These are phyloP conservation scores for Wickerhamomyces ciferrii DNA, from an alignment of 805 yeast species.

Conservation along the genomic window DNA sequence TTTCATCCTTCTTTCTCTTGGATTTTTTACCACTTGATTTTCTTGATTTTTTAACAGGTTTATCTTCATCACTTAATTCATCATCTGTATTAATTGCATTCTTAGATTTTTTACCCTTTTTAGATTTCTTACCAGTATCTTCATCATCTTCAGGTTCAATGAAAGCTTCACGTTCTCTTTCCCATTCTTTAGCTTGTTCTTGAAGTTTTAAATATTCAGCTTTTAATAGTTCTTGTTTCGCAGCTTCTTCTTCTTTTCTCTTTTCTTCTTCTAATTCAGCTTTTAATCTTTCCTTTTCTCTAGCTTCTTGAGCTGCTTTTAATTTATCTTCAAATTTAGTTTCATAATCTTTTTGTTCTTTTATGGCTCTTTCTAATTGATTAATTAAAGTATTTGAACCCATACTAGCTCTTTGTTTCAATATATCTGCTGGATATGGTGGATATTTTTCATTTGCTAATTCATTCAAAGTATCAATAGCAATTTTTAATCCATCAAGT, in stretches of 20 bases:
- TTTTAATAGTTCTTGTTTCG: slow-evolving; percentile 30
- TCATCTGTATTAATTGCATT: slow-evolving; percentile 44
- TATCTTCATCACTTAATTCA: slow-evolving; percentile 29
- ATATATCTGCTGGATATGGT: slow-evolving; percentile 75
- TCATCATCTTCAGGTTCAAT: slow-evolving; percentile 32
- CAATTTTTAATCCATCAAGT: slow-evolving; percentile 52
- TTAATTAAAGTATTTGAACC: slow-evolving; percentile 72
- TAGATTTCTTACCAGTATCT: slow-evolving; percentile 23
- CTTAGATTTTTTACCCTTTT: slow-evolving; percentile 27
- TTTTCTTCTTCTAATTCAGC: slow-evolving; percentile 45
- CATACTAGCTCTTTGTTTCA: slow-evolving; percentile 81
- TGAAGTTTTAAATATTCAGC: slow-evolving; percentile 45
- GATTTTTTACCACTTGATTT: slow-evolving; percentile 16
- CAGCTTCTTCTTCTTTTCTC: slow-evolving; percentile 43
- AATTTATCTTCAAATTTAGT: slow-evolving; percentile 51
- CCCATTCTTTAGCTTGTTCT: slow-evolving; percentile 54
- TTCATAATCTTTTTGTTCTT: slow-evolving; percentile 70
- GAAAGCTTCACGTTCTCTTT: slow-evolving; percentile 40
- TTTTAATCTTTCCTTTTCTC: slow-evolving; percentile 38
- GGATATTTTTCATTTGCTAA: slow-evolving; percentile 57
- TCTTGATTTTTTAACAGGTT: slow-evolving; percentile 13
- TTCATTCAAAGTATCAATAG: slow-evolving; percentile 52
- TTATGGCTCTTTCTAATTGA: slow-evolving; percentile 63
- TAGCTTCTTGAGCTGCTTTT: slow-evolving; percentile 62
- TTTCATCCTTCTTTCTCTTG: slow-evolving; percentile 12